Evolutionary conservation across 345 rosid genomes (phyloP).

Genomic region (Rhodamnia argentea): DNA sequence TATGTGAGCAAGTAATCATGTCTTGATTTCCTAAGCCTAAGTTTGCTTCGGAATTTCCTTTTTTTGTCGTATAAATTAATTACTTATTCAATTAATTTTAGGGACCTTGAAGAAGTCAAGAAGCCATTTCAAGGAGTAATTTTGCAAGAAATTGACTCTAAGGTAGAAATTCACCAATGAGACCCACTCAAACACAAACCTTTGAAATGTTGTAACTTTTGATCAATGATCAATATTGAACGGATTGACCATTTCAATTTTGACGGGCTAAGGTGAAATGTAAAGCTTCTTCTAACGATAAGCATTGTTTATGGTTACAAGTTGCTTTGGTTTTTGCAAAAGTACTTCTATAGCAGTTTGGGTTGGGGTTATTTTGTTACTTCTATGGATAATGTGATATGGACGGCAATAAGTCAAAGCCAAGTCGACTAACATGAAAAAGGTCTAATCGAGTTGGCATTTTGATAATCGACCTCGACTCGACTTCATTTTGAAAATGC

Average conservation of each 20-base stretch:
- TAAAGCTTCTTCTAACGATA: neutral
- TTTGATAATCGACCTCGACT: neutral
- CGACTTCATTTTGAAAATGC: neutral
- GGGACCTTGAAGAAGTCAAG: neutral
- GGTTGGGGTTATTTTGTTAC: no score
- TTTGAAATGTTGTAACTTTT: neutral
- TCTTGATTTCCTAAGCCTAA: neutral
- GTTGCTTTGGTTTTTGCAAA: neutral
- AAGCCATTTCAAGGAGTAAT: neutral
- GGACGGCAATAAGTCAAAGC: no score
- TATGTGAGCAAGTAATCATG: neutral
- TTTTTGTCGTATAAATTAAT: neutral
- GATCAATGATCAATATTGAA: neutral
- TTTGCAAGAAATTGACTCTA: neutral
- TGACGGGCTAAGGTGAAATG: neutral
- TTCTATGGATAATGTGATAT: no score
- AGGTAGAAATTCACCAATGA: neutral
- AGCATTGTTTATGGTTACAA: neutral
- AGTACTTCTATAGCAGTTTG: neutral
- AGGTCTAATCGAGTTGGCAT: neutral
- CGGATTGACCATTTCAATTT: neutral
- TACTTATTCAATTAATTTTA: neutral
- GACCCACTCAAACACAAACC: neutral
- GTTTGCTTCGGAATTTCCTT: neutral
- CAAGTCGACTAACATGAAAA: neutral